Evolutionary conservation across 805 yeast genomes (phyloP), one percentile per base, ranked within the genome.

Genomic region (Spathaspora arborariae): DNA sequence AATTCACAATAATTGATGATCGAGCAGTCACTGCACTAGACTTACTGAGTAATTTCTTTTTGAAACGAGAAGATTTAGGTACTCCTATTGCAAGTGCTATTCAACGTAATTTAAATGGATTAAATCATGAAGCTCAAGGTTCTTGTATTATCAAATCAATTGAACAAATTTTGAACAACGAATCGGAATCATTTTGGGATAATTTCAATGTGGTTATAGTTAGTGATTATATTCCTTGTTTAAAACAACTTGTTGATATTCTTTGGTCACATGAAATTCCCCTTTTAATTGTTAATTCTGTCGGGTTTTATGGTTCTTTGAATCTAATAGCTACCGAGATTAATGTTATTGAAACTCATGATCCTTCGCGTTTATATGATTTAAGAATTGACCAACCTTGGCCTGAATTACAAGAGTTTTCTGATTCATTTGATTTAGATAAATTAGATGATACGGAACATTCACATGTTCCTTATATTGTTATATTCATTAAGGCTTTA

Each of bases 281-380:
- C 0, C 57, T 85, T 6, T 58, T 88, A 2, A 60, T 72, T 4
- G 70, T 79, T 1, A 67, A 70, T 36, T 65, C 83, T 1, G 50
- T 73, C 19, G 95, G 96, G 0, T 84, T 84, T 54, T 87, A 81
- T 58, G 90, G 90, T 0, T 64, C 72, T 15, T 50, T 87, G 4
- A 68, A 81, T 37, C 57, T 85, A 3, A 64, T 78, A 26, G 60
- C 77, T n/a, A 61, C 57, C 21, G 88, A 83, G 54, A 80, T 80
- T 7, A 78, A 83, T n/a, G 78, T 88, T 2, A 65, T 88, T 13
- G 91, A 91, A 49, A 80, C 96, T 0, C 77, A 72, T 54, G 96
- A 89, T 60, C 81, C 83, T 0, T 81, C 68, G 59, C 68, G 77
- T 7, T 57, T 82, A 2, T 79, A 74, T 20, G 96, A 88, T 56